Conservation (phyloP, 139 green algal species). For the Edaphochlamys debaryana region DNA sequence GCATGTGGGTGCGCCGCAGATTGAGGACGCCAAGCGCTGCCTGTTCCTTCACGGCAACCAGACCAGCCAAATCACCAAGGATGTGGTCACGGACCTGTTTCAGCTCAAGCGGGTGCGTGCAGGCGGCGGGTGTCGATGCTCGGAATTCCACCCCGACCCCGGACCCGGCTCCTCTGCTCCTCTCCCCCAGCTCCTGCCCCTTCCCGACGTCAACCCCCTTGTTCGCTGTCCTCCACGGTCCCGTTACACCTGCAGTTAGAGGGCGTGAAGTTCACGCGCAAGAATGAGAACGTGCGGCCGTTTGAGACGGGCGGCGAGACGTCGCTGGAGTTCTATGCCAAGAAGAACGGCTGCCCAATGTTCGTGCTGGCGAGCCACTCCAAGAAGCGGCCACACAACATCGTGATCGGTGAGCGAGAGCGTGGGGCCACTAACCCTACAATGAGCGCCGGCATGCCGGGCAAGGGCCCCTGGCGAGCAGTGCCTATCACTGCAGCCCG, state of each 20-base stretch:
- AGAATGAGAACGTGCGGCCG: conserved; percentile 87
- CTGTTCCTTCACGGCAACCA: conserved; percentile 81
- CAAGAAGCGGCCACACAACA: conserved; percentile 98
- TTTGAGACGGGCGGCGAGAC: conserved; percentile 90
- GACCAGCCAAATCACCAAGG: conserved; percentile 78
- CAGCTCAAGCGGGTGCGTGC: conserved; percentile 81
- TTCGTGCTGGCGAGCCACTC: conserved; percentile 88
- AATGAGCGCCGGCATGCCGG: too few relatives aligned
- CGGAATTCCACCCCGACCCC: too few relatives aligned
- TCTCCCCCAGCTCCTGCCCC: background rate
- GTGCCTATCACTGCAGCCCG: too few relatives aligned
- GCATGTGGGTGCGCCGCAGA: too few relatives aligned
- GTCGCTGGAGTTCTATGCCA: conserved; percentile 78
- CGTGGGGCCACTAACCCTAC: too few relatives aligned
- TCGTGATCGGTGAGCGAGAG: conserved; percentile 93
- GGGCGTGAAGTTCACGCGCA: conserved; percentile 73
- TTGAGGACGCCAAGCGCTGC: conserved; percentile 80
- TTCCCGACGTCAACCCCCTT: background rate
- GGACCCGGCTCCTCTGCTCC: background rate
- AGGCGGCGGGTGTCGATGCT: background rate
- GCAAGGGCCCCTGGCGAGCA: too few relatives aligned
- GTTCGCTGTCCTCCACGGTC: too few relatives aligned
- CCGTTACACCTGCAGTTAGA: conserved; percentile 82
- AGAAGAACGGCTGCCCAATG: conserved; percentile 73
- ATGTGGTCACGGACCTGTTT: conserved; percentile 78